These are phyloP conservation scores for Candida incommunis DNA, from an alignment of 805 yeast species.

Conservation along the genomic window DNA sequence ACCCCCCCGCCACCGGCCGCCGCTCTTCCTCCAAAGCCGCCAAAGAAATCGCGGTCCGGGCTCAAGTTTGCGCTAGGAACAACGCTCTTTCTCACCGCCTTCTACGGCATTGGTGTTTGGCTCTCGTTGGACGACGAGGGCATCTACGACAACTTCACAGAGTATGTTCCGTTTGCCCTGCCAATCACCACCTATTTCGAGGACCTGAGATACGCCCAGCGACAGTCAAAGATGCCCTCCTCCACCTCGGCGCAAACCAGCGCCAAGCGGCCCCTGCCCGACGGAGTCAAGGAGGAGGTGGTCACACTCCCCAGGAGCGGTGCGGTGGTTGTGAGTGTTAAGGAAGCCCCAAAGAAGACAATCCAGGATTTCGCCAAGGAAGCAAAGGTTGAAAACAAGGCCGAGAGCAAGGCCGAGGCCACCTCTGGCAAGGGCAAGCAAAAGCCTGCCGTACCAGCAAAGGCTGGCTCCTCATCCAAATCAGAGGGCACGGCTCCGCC, in stretches of 20 bases:
- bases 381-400: slow-evolving; percentile 1
- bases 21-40: slow-evolving; percentile 5
- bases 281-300: neutral
- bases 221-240: neutral
- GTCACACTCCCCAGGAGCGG: slow-evolving; percentile 2
- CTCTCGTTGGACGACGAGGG: slow-evolving; percentile 41
- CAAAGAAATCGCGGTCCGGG: slow-evolving; percentile 15
- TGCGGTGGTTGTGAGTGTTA: slow-evolving; percentile 8
- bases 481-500: slow-evolving; percentile 4
- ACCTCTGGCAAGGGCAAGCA: slow-evolving; percentile 3
- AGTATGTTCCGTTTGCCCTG: slow-evolving; percentile 45
- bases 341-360: neutral
- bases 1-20: slow-evolving; percentile 4
- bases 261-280: neutral
- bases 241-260: neutral
- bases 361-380: slow-evolving; percentile 5
- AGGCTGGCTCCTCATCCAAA: slow-evolving; percentile 9
- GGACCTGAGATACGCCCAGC: neutral
- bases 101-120: slow-evolving; percentile 49
- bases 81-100: slow-evolving; percentile 16
- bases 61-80: slow-evolving; percentile 19
- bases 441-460: slow-evolving; percentile 4
- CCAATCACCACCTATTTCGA: neutral
- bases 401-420: slow-evolving; percentile 14
- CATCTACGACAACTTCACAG: slow-evolving; percentile 47